Base-by-base conservation (phyloP, 805 yeast genomes). In the Priceomyces melissophilus region DNA sequence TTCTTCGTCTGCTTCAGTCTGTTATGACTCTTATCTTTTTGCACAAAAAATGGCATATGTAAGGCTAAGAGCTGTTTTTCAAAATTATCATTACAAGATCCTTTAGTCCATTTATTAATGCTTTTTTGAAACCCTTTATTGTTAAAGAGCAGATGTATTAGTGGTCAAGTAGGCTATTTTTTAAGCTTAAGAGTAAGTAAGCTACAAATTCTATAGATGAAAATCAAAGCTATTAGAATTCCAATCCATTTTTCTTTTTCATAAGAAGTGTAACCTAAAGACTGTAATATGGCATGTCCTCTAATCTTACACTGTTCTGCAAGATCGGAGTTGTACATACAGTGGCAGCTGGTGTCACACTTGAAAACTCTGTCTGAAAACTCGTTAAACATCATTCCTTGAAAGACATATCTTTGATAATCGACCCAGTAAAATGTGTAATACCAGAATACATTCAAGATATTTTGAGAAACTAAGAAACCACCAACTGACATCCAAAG, bases 401-500 rank as follows among this genome's bases (percentile, higher is more conserved):
- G 69, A 47, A 66, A 66, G 3, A 66, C 72, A 44, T 63, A 67
- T n/a, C 71, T 50, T 46, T 67, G 71, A 44, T 64, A 66, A 40
- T 66, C 52, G 30, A 66, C 51, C 70, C 70, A 66, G 45, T 67
- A 63, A 47, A 67, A 66, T 1, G 71, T 65, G 42, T 63, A 62
- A 43, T 63, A 60, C 73, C 72, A 67, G 46, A 67, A 67, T 9
- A 38, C 53, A 40, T 67, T 67, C 43, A 67, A 53, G 10, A 62
- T 47, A 14, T 52, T 52, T n/a, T 60, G 46, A 10, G 61, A 46
- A 15, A 67, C 71, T 45, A 67, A 50, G 38, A 68, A 68, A 4
- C 73, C 73, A 10, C 69, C 67, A 7, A 66, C 70, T 13, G 67
- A 55, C 73, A 68, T 68, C 71, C 71, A 67, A n/a, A 68, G 52